phyloP scores from a whole-genome alignment of 2,329 filamentous ascomycete species.

The Colletotrichum sp. region DNA sequence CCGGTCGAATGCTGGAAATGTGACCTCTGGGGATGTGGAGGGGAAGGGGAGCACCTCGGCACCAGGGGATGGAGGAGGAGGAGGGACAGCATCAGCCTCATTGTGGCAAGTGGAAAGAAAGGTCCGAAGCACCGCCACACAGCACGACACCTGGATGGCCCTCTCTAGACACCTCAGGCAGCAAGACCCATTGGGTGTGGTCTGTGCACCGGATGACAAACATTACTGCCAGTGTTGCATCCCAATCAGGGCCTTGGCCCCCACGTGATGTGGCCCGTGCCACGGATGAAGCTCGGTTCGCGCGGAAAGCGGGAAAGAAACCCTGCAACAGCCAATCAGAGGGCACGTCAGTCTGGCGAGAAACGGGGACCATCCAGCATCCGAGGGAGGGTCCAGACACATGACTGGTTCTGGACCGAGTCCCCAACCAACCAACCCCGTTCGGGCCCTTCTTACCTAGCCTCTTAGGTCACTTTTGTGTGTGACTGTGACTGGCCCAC shows the following conservation, averaged over 20 bases:
- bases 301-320: not conserved
- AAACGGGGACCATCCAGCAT: not conserved
- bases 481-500: not conserved
- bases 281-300: not conserved
- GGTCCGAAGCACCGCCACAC: not conserved
- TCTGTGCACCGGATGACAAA: not conserved
- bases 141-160: not conserved
- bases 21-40: not conserved
- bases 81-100: not conserved
- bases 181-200: not conserved
- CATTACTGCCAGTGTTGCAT: not conserved
- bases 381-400: not conserved
- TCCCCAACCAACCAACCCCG: not conserved
- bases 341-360: not conserved
- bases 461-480: not conserved
- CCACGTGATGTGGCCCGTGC: conserved; percentile 15
- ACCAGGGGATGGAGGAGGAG: too few relatives aligned
- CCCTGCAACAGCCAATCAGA: not conserved
- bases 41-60: too few relatives aligned
- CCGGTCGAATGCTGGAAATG: not conserved
- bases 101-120: not conserved
- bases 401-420: conserved; percentile 10
- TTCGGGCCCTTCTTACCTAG: not conserved
- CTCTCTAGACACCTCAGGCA: not conserved
- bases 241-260: not conserved